Percentiles rank a stretch among this genome's conserved stretches.
Conservation (phyloP, 352 stramenopile genomes). For the Sclerospora graminicola region DNA sequence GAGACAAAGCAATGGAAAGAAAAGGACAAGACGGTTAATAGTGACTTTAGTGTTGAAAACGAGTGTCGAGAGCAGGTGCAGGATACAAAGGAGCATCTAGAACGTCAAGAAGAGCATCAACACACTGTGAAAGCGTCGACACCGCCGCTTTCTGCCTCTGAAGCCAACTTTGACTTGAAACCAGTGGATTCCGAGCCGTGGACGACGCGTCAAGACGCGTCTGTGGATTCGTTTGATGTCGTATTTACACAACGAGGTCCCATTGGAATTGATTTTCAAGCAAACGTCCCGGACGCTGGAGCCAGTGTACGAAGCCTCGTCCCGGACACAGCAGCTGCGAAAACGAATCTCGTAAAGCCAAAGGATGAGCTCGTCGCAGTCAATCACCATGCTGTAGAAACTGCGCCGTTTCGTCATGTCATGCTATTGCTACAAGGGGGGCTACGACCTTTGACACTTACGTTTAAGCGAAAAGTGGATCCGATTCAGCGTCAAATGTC, state of each 20-base stretch:
- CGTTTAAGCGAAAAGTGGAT: conserved; percentile 20
- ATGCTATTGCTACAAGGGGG: conserved; percentile 77
- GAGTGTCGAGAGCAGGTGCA: no score
- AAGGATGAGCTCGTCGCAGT: conserved; percentile 69
- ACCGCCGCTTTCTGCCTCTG: no score
- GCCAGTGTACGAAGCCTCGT: conserved; percentile 53
- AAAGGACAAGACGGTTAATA: not conserved
- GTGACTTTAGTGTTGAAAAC: not conserved
- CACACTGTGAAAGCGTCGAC: no score
- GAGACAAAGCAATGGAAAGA: conserved; percentile 9
- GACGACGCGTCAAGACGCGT: no score
- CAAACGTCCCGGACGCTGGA: conserved; percentile 52
- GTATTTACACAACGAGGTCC: conserved; percentile 61
- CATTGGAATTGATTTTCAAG: conserved; percentile 79
- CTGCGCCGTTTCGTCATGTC: conserved; percentile 64
- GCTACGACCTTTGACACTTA: conserved; percentile 62
- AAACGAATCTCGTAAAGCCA: conserved; percentile 34
- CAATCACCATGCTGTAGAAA: conserved; percentile 58
- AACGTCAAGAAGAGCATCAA: no score
- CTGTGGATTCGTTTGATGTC: conserved; percentile 39
- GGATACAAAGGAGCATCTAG: conserved; percentile 11
- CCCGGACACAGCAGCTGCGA: conserved; percentile 42
- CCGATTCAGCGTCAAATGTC: conserved; percentile 1
- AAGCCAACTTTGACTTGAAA: no score
- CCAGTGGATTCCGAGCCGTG: no score